phyloP scores from a whole-genome alignment of 345 rosid genomes.

The Brassica incana region DNA sequence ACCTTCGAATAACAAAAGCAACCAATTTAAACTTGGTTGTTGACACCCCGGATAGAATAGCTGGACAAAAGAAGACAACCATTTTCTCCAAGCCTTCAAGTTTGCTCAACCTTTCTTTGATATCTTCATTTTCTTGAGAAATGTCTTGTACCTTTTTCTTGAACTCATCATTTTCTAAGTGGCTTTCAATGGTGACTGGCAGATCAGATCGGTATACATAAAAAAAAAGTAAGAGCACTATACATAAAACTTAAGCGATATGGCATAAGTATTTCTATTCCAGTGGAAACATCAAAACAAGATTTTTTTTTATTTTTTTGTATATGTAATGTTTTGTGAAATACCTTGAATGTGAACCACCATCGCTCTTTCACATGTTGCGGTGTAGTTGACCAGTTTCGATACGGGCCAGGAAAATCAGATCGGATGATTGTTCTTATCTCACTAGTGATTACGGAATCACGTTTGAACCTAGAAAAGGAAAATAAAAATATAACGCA shows the following conservation, averaged over 20 bases:
- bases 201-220: too few species aligned
- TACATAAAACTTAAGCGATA: background rate
- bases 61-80: too few species aligned
- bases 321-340: background rate
- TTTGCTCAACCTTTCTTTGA: too few species aligned
- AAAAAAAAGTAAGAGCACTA: background rate
- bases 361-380: background rate
- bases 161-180: background rate
- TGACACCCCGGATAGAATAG: too few species aligned
- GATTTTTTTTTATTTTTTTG: too few species aligned
- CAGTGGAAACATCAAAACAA: too few species aligned
- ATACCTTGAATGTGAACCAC: background rate
- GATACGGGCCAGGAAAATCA: background rate
- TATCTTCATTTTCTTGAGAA: too few species aligned
- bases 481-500: too few species aligned
- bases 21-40: too few species aligned
- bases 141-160: background rate
- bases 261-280: background rate
- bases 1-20: too few species aligned
- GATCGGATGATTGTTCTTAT: background rate
- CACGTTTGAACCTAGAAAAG: background rate
- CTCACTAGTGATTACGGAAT: background rate
- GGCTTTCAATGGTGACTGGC: background rate
- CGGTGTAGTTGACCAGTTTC: background rate
- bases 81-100: too few species aligned